These are phyloP conservation scores for Lasiodiplodia sp. DNA, from an alignment of 2,329 filamentous ascomycete species.

Conservation along the genomic window DNA sequence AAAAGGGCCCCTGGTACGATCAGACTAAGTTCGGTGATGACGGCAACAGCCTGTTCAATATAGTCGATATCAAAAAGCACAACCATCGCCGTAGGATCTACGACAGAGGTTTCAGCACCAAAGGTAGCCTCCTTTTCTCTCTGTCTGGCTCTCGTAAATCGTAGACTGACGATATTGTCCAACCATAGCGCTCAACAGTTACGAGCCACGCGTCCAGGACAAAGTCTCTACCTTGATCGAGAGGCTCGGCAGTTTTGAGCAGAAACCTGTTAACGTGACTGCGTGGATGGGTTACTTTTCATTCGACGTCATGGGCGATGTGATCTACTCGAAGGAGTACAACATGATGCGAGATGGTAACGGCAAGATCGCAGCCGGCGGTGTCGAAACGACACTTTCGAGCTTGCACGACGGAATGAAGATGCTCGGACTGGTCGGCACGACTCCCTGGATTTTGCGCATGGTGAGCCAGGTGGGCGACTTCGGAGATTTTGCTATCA, in stretches of 20 bases:
- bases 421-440: constrained; percentile 42
- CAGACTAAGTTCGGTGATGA: constrained; percentile 34
- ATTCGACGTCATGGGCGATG: constrained; percentile 60
- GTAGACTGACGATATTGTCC: neutral
- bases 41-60: constrained; percentile 32
- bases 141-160: neutral
- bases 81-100: constrained; percentile 41
- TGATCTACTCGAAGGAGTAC: constrained; percentile 52
- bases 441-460: constrained; percentile 48
- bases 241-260: constrained; percentile 36
- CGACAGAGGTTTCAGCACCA: constrained; percentile 44
- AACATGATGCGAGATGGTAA: constrained; percentile 42
- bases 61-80: constrained; percentile 37
- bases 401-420: constrained; percentile 46
- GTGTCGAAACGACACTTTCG: neutral
- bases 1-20: constrained; percentile 41
- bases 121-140: neutral
- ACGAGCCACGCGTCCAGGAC: constrained; percentile 45
- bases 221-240: constrained; percentile 40
- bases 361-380: constrained; percentile 39
- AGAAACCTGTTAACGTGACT: constrained; percentile 38
- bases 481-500: neutral
- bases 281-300: constrained; percentile 51
- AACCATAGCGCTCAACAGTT: constrained; percentile 29
- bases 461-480: constrained; percentile 34